These are phyloP conservation scores for Jimgerdemannia lactiflua DNA, from an alignment of 192 early-diverging fungal genomes.

Conservation along the genomic window DNA sequence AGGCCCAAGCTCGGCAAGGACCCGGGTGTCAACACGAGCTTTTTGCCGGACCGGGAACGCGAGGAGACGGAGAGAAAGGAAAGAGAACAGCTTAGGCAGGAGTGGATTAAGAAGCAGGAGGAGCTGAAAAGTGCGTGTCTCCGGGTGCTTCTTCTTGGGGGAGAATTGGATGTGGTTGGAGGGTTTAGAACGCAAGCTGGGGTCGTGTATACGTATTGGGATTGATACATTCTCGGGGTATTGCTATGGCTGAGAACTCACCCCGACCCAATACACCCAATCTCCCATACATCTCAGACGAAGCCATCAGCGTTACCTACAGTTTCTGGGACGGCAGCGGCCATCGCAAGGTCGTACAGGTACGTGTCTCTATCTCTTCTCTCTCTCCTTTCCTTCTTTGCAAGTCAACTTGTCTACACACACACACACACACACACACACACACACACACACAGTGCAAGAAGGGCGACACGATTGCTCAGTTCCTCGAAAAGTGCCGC, in stretches of 20 bases:
- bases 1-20: constrained; percentile 71
- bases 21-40: constrained; percentile 88
- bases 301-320: constrained; percentile 84
- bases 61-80: constrained; percentile 71
- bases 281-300: constrained; percentile 33
- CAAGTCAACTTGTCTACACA: not conserved
- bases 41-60: constrained; percentile 87
- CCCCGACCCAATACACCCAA: not conserved
- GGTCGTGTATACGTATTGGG: no score
- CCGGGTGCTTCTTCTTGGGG: not conserved
- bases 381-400: not conserved
- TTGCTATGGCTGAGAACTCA: not conserved
- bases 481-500: constrained; percentile 83
- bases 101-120: constrained; percentile 86
- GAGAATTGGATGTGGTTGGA: constrained; percentile 1
- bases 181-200: no score
- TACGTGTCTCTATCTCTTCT: constrained; percentile 9
- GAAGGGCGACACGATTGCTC: constrained; percentile 84
- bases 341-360: constrained; percentile 78
- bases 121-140: constrained; percentile 64
- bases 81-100: constrained; percentile 71
- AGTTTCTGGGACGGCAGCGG: constrained; percentile 97
- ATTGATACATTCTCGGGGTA: no score
- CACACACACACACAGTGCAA: constrained; percentile 42
- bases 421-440: not conserved